phyloP scores from a whole-genome alignment of 2,329 filamentous ascomycete genomes.

The Trichoderma semiorbis region DNA sequence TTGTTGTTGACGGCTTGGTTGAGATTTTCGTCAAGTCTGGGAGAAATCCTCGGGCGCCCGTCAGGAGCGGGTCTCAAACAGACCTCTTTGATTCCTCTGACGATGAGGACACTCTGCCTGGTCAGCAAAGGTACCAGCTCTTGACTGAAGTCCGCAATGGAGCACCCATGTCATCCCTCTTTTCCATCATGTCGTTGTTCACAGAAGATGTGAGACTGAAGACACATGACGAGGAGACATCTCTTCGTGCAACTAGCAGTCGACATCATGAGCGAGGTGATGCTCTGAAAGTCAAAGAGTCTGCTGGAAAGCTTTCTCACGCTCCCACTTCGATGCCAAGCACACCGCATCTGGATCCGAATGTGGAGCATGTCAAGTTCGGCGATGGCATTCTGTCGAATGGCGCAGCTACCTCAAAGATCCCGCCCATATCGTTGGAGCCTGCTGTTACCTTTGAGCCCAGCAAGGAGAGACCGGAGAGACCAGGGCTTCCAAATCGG shows the following conservation, averaged over 20 bases:
- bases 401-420: conserved; percentile 40
- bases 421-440: conserved; percentile 75
- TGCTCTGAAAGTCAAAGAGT: conserved; percentile 26
- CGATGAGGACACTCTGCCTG: conserved; percentile 65
- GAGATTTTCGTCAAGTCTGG: conserved; percentile 98
- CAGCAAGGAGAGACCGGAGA: conserved; percentile 35
- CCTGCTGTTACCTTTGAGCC: conserved; percentile 31
- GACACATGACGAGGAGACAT: conserved; percentile 58
- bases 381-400: conserved; percentile 20
- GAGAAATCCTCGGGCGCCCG: conserved; percentile 43
- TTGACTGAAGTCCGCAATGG: conserved; percentile 97
- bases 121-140: conserved; percentile 85
- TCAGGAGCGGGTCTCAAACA: conserved; percentile 22
- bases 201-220: conserved; percentile 88
- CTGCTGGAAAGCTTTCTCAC: conserved; percentile 14
- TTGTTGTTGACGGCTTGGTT: conserved; percentile 93
- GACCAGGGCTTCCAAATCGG: conserved; percentile 41
- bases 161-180: conserved; percentile 95
- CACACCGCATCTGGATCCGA: conserved; percentile 38
- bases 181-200: conserved; percentile 94
- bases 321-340: conserved; percentile 34
- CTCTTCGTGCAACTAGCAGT: conserved; percentile 23
- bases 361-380: conserved; percentile 20
- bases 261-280: conserved; percentile 31
- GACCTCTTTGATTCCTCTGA: conserved; percentile 44